Conservation (phyloP, 257 asterid genomes). For the Primulina eburnea region DNA sequence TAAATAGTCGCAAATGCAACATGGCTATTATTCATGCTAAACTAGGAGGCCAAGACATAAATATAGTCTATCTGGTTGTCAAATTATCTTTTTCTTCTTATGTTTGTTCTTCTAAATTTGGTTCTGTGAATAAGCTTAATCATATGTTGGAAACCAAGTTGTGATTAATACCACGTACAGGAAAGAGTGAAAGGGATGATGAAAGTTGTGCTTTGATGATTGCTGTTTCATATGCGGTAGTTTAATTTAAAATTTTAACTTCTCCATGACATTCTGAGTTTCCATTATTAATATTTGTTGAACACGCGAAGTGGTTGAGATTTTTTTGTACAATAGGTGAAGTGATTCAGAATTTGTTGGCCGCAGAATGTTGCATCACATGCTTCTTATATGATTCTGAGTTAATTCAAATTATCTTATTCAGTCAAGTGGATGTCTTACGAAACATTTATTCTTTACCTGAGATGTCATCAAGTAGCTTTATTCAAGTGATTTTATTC, state of each 20-base stretch:
- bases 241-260: not conserved
- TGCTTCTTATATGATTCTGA: not conserved
- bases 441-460: conserved; percentile 1
- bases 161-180: not conserved
- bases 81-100: not conserved
- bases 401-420: not conserved
- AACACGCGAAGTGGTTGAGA: not conserved
- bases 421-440: not conserved
- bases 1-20: conserved; percentile 3
- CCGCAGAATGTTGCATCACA: not conserved
- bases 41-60: not conserved
- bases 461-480: conserved; percentile 5
- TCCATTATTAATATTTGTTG: not conserved
- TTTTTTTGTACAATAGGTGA: not conserved
- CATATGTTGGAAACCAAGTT: not conserved
- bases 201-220: conserved; percentile 15
- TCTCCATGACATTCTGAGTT: not conserved
- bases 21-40: conserved; percentile 9
- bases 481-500: conserved; percentile 4
- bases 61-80: not conserved
- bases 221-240: not conserved
- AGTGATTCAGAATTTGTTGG: not conserved
- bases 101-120: not conserved
- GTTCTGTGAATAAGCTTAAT: not conserved
- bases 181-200: conserved; percentile 11